Conservation (phyloP, 306 rosid genomes). For the Pachyrhizus erosus region DNA sequence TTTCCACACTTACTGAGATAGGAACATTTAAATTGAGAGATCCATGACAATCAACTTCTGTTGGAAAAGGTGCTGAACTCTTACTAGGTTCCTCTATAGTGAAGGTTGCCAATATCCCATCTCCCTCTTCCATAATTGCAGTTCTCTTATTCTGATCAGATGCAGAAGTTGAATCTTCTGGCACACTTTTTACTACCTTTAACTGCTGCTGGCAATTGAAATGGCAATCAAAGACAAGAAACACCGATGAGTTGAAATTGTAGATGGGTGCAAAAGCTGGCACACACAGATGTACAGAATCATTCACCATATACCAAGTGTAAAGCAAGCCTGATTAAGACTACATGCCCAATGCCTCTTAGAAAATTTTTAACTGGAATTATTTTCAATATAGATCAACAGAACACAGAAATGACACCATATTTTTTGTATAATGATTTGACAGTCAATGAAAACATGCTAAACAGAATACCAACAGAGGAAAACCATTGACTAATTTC, state of each 20-base stretch:
- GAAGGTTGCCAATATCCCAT: slow-evolving; percentile 51
- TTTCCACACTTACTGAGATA: slow-evolving; percentile 50
- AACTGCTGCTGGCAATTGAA: slow-evolving; percentile 63
- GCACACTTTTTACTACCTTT: slow-evolving; percentile 47
- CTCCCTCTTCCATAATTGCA: slow-evolving; percentile 49
- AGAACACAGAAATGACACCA: slow-evolving; percentile 30
- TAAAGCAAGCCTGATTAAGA: slow-evolving; percentile 34
- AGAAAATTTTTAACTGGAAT: not conserved
- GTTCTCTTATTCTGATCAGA: slow-evolving; percentile 42
- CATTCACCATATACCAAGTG: slow-evolving; percentile 23
- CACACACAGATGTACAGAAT: not conserved
- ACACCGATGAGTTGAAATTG: slow-evolving; percentile 16
- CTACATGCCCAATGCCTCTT: not conserved
- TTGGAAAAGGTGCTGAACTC: slow-evolving; percentile 28
- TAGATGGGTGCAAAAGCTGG: slow-evolving; percentile 30
- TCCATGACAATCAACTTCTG: slow-evolving; percentile 49
- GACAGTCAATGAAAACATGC: slow-evolving; percentile 16
- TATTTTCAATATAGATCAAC: slow-evolving; percentile 29
- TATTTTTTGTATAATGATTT: slow-evolving; percentile 16
- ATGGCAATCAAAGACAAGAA: slow-evolving; percentile 37
- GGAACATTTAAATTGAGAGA: slow-evolving; percentile 56
- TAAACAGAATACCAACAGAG: slow-evolving; percentile 33
- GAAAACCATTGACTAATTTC: not conserved
- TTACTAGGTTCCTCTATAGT: slow-evolving; percentile 54
- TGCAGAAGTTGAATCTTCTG: slow-evolving; percentile 47